Percentiles rank a stretch among this genome's conserved stretches.
These are phyloP conservation scores for Xylariaceae sp. DNA, from an alignment of 2,329 filamentous ascomycete genomes.

Conservation along the genomic window DNA sequence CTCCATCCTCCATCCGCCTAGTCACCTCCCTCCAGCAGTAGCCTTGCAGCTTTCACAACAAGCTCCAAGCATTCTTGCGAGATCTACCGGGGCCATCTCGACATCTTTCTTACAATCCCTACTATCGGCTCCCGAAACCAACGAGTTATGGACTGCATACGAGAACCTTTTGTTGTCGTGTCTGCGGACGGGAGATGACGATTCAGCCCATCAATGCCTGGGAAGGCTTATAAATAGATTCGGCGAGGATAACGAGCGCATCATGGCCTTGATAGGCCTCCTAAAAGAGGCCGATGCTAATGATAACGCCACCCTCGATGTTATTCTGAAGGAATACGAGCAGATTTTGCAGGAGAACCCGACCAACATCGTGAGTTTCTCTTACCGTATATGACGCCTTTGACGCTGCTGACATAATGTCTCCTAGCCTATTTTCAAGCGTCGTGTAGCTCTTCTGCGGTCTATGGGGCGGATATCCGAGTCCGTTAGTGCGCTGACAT, in stretches of 20 bases:
- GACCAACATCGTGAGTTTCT: conserved; percentile 72
- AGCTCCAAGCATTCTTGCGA: conserved; percentile 59
- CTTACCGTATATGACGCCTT: conserved; percentile 2
- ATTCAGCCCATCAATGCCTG: conserved; percentile 74
- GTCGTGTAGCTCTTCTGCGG: conserved; percentile 77
- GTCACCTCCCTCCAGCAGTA: conserved; percentile 57
- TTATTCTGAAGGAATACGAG: conserved; percentile 77
- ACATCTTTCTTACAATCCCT: conserved; percentile 57
- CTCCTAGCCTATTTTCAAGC: conserved; percentile 76
- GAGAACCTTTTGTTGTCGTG: conserved; percentile 87
- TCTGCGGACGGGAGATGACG: conserved; percentile 81
- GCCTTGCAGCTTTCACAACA: conserved; percentile 63
- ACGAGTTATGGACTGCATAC: conserved; percentile 81
- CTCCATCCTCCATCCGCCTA: conserved; percentile 58
- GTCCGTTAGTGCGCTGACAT: conserved; percentile 72
- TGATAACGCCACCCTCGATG: conserved; percentile 65
- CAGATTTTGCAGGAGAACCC: conserved; percentile 71
- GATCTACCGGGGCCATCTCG: conserved; percentile 56
- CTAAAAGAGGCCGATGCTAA: conserved; percentile 81
- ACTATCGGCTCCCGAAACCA: conserved; percentile 65
- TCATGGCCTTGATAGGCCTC: conserved; percentile 81
- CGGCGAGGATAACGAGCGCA: conserved; percentile 78
- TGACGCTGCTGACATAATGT: conserved; percentile 5
- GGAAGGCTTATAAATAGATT: conserved; percentile 79
- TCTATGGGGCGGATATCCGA: conserved; percentile 71